phyloP scores from a whole-genome alignment of 202 grass and related monocot species.

The Dendrocalamus latiflorus region DNA sequence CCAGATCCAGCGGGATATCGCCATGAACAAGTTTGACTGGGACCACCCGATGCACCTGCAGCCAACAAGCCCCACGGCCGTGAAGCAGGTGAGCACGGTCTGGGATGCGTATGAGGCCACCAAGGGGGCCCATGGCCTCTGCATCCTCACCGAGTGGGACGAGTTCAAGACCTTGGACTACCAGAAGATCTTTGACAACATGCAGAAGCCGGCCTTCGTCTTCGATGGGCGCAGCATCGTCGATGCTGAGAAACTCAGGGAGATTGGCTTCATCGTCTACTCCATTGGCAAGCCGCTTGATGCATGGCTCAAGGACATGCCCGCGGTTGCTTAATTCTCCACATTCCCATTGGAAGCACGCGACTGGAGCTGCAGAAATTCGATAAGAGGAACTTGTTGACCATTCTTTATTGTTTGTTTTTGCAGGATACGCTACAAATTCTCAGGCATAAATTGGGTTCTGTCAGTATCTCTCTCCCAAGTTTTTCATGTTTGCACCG shows the following conservation, averaged over 20 bases:
- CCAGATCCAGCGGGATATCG: slow-evolving; percentile 66
- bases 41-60: slow-evolving; percentile 76
- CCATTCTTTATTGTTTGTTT: slow-evolving; percentile 75
- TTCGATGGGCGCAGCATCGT: slow-evolving; percentile 69
- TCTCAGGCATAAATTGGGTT: slow-evolving; percentile 41
- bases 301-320: slow-evolving; percentile 74
- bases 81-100: slow-evolving; percentile 64
- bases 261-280: slow-evolving; percentile 89
- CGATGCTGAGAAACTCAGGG: slow-evolving; percentile 54
- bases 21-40: slow-evolving; percentile 87
- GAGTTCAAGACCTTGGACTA: slow-evolving; percentile 72
- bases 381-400: slow-evolving; percentile 40
- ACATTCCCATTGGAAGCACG: neutral
- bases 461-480: slow-evolving; percentile 22
- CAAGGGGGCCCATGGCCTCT: slow-evolving; percentile 65
- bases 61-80: slow-evolving; percentile 49
- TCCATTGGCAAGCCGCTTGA: slow-evolving; percentile 87
- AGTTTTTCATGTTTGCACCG: slow-evolving; percentile 26
- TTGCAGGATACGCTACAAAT: slow-evolving; percentile 42
- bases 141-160: slow-evolving; percentile 89
- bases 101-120: slow-evolving; percentile 70
- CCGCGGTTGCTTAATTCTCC: slow-evolving; percentile 47
- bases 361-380: neutral
- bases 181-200: slow-evolving; percentile 72
- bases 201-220: slow-evolving; percentile 72